Conservation (phyloP, 106 monocot genomes). For the Posidonia australis region DNA sequence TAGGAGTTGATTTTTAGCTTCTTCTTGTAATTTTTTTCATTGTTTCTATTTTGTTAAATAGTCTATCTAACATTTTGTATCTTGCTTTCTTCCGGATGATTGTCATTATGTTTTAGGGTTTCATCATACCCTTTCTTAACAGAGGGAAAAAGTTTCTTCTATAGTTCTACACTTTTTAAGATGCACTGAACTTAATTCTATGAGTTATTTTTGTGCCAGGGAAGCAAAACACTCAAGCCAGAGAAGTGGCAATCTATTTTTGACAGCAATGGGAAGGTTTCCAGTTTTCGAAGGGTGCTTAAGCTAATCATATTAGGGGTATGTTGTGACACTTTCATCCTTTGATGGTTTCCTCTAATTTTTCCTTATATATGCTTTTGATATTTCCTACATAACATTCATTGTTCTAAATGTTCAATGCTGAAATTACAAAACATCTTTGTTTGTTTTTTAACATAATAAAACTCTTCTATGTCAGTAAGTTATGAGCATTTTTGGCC, state of each 20-base stretch:
- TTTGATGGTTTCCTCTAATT: not conserved
- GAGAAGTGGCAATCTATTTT: conserved; percentile 29
- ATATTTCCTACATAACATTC: not conserved
- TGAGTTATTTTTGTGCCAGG: conserved; percentile 5
- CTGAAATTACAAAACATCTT: too few relatives aligned
- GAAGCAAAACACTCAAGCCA: conserved; percentile 19
- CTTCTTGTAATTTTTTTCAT: too few relatives aligned
- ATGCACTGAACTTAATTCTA: not conserved
- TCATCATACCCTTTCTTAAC: too few relatives aligned
- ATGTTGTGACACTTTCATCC: not conserved
- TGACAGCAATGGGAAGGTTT: conserved; percentile 24
- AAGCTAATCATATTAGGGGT: conserved; percentile 19
- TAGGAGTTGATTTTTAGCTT: too few relatives aligned
- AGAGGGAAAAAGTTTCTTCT: too few relatives aligned
- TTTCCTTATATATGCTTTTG: not conserved
- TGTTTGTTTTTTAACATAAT: not conserved
- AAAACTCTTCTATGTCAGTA: not conserved
- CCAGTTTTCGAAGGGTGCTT: conserved; percentile 18
- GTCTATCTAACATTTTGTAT: too few relatives aligned
- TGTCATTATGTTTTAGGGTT: too few relatives aligned
- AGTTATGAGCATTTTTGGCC: too few relatives aligned
- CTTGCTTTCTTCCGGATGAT: too few relatives aligned
- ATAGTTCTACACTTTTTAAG: too few relatives aligned
- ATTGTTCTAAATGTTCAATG: not conserved
- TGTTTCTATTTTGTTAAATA: too few relatives aligned